phyloP scores from a whole-genome alignment of 2,329 filamentous ascomycete genomes.

The Ophiocordyceps camponoti-saundersi region DNA sequence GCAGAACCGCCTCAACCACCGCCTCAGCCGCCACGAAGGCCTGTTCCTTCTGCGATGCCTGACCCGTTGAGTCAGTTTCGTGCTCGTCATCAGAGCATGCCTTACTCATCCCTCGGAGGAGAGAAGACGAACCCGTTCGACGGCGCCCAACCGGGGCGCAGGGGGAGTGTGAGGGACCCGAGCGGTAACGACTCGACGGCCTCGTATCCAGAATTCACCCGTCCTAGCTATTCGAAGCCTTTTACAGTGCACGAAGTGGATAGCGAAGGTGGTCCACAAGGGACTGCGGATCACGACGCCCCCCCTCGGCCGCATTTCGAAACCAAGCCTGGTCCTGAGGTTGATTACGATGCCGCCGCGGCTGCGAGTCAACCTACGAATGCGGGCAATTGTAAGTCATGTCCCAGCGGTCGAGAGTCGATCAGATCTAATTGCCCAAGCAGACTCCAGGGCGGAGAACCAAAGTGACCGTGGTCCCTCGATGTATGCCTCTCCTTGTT shows the following conservation, averaged over 20 bases:
- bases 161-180: slow-evolving; percentile 26
- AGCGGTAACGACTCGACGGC: slow-evolving; percentile 10
- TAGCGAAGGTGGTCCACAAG: background rate
- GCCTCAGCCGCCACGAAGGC: slow-evolving; percentile 3
- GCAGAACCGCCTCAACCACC: slow-evolving; percentile 8
- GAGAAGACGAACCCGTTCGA: slow-evolving; percentile 44
- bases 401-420: too few relatives aligned
- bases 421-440: background rate
- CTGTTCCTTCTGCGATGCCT: slow-evolving; percentile 11
- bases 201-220: slow-evolving; percentile 4
- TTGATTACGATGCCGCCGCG: background rate
- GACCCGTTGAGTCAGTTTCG: slow-evolving; percentile 32
- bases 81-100: slow-evolving; percentile 33
- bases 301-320: background rate
- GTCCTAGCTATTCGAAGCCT: background rate
- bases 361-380: background rate
- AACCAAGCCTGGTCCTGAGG: background rate
- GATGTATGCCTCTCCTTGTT: slow-evolving; percentile 26
- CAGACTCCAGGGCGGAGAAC: background rate
- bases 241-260: background rate
- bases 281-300: background rate
- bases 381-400: background rate
- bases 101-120: slow-evolving; percentile 36
- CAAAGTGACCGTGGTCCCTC: slow-evolving; percentile 15
- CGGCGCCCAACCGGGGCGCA: slow-evolving; percentile 23